Evolutionary conservation across 768 basidiomycete species (phyloP).

Genomic region (Ramaria rubella): DNA sequence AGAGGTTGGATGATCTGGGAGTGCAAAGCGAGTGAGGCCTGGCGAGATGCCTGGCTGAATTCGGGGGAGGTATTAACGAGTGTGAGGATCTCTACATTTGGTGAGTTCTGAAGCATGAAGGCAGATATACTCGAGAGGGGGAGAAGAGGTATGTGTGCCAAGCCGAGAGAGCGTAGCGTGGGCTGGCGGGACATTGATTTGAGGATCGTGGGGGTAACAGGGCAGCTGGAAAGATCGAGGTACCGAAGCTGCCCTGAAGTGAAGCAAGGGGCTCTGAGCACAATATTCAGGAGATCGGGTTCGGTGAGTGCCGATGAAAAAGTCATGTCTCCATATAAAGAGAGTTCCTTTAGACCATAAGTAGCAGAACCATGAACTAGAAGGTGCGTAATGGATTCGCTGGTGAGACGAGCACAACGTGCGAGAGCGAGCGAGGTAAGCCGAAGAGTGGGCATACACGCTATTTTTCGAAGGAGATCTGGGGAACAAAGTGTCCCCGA

Average conservation of each 20-base stretch:
- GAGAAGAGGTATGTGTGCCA: conserved; percentile 77
- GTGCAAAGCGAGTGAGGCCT: conserved; percentile 73
- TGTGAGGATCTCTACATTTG: conserved; percentile 80
- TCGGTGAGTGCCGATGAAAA: conserved; percentile 65
- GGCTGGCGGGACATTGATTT: conserved; percentile 55
- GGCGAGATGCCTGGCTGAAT: conserved; percentile 55
- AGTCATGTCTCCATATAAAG: conserved; percentile 84
- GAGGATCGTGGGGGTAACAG: conserved; percentile 54
- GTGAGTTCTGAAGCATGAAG: conserved; percentile 63
- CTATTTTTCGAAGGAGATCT: conserved; percentile 64
- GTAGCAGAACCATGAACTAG: conserved; percentile 63
- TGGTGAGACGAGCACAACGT: conserved; percentile 78
- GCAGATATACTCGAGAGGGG: conserved; percentile 55
- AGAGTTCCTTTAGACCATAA: conserved; percentile 62
- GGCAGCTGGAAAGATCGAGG: conserved; percentile 84
- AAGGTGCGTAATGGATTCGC: conserved; percentile 69
- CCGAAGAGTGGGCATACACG: conserved; percentile 53
- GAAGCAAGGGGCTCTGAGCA: conserved; percentile 77
- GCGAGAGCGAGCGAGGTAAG: conserved; percentile 78
- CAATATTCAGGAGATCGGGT: conserved; percentile 59
- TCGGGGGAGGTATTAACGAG: conserved; percentile 72
- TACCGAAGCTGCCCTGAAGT: conserved; percentile 66
- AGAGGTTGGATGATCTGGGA: conserved; percentile 71
- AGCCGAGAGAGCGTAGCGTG: conserved; percentile 77
- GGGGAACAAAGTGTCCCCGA: conserved; percentile 81